Conservation (phyloP, 1,284 basidiomycete species). For the Crocinoboletus sp. region DNA sequence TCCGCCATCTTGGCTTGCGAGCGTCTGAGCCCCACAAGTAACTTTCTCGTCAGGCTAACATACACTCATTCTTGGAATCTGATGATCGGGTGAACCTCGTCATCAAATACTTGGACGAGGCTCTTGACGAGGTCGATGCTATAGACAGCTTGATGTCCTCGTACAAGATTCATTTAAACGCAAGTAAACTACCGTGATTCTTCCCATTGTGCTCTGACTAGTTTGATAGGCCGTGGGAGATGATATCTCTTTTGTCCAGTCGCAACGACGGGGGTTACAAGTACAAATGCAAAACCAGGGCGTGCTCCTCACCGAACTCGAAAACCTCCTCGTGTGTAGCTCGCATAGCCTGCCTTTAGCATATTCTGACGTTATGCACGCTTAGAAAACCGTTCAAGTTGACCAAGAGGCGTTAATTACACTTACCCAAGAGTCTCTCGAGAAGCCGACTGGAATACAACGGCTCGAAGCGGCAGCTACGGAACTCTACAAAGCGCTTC, state of each 20-base stretch:
- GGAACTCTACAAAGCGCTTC: constrained; percentile 92
- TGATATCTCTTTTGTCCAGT: constrained; percentile 95
- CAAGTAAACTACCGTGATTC: constrained; percentile 35
- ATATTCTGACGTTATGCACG: constrained; percentile 5
- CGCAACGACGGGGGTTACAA: constrained; percentile 94
- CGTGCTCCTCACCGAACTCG: constrained; percentile 74
- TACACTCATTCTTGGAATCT: constrained; percentile 95
- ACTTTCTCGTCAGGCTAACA: constrained; percentile 62
- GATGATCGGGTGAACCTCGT: constrained; percentile 87
- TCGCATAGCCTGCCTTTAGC: neutral
- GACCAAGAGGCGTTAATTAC: constrained; percentile 70
- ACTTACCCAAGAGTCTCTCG: constrained; percentile 83
- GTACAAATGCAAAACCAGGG: constrained; percentile 97
- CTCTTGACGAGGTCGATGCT: constrained; percentile 78
- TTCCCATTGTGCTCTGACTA: constrained; percentile 4
- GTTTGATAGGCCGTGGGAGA: constrained; percentile 77
- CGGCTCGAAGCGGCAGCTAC: constrained; percentile 80
- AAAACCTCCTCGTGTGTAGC: constrained; percentile 70
- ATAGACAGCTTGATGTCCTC: constrained; percentile 85
- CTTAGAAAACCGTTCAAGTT: constrained; percentile 91
- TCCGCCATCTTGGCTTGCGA: constrained; percentile 31
- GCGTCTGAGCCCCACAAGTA: constrained; percentile 4
- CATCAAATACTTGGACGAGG: constrained; percentile 84
- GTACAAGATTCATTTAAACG: constrained; percentile 93
- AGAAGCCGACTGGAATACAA: constrained; percentile 71